phyloP scores from a whole-genome alignment of 2,329 filamentous ascomycete genomes.

The Lecanicillium sp. region DNA sequence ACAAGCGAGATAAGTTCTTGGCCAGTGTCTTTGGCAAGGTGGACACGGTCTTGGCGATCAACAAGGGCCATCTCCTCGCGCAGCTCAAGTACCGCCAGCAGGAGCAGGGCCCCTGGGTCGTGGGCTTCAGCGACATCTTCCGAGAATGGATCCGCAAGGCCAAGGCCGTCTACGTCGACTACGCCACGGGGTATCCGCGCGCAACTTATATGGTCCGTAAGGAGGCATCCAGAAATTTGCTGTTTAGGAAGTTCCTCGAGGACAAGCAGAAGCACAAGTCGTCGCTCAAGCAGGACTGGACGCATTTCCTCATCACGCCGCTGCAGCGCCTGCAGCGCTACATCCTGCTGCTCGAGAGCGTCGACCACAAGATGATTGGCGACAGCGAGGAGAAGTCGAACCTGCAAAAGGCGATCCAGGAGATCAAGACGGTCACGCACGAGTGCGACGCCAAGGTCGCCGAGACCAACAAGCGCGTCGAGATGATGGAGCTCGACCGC shows the following conservation, averaged over 20 bases:
- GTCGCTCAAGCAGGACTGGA: conserved; percentile 83
- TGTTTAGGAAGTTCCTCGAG: conserved; percentile 83
- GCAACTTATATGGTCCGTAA: conserved; percentile 78
- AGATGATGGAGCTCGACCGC: conserved; percentile 73
- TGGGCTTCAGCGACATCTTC: conserved; percentile 94
- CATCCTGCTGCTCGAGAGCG: conserved; percentile 72
- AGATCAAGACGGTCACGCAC: conserved; percentile 81
- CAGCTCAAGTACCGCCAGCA: conserved; percentile 96
- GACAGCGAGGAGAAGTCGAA: conserved; percentile 90
- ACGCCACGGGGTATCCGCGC: conserved; percentile 79
- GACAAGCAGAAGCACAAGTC: conserved; percentile 70
- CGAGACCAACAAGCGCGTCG: conserved; percentile 86
- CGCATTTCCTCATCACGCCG: conserved; percentile 87
- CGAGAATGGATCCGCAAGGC: conserved; percentile 97
- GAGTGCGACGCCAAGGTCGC: conserved; percentile 92
- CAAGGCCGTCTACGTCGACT: conserved; percentile 81
- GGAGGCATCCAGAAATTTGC: conserved; percentile 75
- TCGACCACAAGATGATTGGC: conserved; percentile 73
- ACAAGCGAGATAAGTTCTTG: conserved; percentile 73
- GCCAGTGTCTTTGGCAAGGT: conserved; percentile 84
- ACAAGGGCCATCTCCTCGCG: conserved; percentile 85
- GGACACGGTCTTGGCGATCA: conserved; percentile 81
- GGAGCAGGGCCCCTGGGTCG: conserved; percentile 92
- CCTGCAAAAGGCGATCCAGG: conserved; percentile 75
- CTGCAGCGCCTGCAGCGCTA: conserved; percentile 92